These are phyloP conservation scores for Edaphochlamys debaryana DNA, from an alignment of 139 green algal species.

Conservation along the genomic window DNA sequence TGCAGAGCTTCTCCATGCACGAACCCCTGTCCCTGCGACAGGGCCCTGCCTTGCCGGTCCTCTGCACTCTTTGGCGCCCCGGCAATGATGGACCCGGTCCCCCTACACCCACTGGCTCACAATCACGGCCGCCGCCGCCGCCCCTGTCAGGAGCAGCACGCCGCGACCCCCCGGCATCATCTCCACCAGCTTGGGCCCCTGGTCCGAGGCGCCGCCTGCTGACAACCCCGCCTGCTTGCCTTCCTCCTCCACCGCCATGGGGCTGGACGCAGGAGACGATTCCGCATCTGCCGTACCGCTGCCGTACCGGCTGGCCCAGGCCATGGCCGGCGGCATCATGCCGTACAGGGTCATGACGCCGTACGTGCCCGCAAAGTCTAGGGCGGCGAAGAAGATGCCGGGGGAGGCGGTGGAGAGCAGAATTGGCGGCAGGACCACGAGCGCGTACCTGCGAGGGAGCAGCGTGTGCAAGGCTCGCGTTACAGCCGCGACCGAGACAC, in stretches of 20 bases:
- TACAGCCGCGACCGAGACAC: too few relatives aligned
- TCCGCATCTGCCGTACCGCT: not conserved
- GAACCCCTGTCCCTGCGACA: too few relatives aligned
- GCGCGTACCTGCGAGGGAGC: constrained; percentile 4
- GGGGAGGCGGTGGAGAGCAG: constrained; percentile 66
- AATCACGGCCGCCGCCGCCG: constrained; percentile 13
- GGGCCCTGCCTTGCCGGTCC: too few relatives aligned
- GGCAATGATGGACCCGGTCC: too few relatives aligned
- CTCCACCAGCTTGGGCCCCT: constrained; percentile 6
- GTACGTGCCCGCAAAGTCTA: constrained; percentile 77
- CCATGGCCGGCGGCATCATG: constrained; percentile 76
- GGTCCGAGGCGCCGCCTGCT: not conserved
- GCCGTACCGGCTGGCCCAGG: constrained; percentile 64
- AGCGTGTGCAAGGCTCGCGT: too few relatives aligned
- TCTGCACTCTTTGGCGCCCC: too few relatives aligned
- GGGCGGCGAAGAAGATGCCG: constrained; percentile 71
- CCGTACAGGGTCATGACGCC: constrained; percentile 82
- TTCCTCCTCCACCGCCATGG: not conserved
- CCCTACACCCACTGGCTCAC: constrained; percentile 36
- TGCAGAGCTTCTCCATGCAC: too few relatives aligned
- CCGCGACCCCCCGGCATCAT: constrained; percentile 25
- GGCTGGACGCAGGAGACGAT: not conserved
- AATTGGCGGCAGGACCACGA: constrained; percentile 71
- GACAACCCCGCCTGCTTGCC: not conserved
- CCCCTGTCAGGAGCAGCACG: constrained; percentile 28